Base-by-base conservation (phyloP, 2,329 filamentous ascomycete species). In the Didymella glomerata region DNA sequence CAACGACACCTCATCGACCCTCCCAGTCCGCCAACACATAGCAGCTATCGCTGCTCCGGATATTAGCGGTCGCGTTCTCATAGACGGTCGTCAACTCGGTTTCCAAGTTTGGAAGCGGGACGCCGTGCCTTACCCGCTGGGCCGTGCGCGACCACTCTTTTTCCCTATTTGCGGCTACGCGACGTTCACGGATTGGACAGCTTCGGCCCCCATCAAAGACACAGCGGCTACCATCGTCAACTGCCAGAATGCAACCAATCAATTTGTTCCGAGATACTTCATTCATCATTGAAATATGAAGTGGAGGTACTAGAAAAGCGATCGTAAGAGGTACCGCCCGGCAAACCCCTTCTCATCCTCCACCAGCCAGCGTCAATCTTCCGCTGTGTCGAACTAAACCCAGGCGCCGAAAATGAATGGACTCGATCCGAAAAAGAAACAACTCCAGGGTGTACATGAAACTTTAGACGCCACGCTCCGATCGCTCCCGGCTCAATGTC, bases 151-250 rank as follows among this genome's bases (percentile, higher is more conserved):
- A 71, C 67, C 64, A 65, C 69, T 75, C 66, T 69, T 68, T 68
- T 68, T 68, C 74, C 71, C 70, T 75, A 75, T 72, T 75, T 73
- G 71, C 66, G 72, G 75, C 70, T 76, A 76, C 74, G 75, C 75
- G 74, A 75, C 69, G 59, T 48, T 70, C 73, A 75, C 69, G 72
- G 74, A 77, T 77, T 77, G 75, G 75, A 75, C 63, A 57, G 70
- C 69, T 67, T 70, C 68, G 66, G 74, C 75, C 74, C 57, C 75
- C 71, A 72, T 68, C 64, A 65, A 71, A 64, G 68, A 66, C 67
- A 72, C 74, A 77, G 76, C 76, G 76, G 74, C 74, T 78, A 77
- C 68, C 60, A 53, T 71, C 67, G 66, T 60, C 60, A 68, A 54
- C 42, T 65, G 46, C 63, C 51, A 66, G 63, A 62, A 72, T 53